A percentile compares a stretch with the other conserved stretches of the same genome.
Conservation (phyloP, 2,329 filamentous ascomycete genomes). For the Myotisia sp. region DNA sequence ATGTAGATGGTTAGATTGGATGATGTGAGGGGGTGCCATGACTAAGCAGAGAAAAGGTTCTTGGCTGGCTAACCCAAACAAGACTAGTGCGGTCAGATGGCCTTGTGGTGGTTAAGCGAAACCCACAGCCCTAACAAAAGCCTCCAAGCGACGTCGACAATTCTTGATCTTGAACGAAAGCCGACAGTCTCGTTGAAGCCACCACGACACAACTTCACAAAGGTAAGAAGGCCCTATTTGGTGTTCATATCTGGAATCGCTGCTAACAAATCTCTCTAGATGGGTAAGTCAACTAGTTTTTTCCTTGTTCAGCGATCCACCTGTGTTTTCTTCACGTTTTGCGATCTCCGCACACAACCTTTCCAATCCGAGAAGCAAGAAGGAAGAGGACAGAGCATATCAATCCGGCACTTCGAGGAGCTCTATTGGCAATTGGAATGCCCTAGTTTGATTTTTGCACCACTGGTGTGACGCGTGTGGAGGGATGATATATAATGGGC, state of each 20-base stretch:
- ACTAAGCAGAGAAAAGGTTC: too few species aligned
- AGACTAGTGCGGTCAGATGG: constrained; percentile 20
- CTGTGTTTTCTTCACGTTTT: too few species aligned
- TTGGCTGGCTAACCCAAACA: too few species aligned
- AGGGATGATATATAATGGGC: too few species aligned
- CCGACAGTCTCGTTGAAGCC: constrained; percentile 7
- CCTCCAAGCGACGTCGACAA: constrained; percentile 28
- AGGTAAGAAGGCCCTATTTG: constrained; percentile 29
- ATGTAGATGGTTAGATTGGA: neutral
- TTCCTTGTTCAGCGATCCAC: too few species aligned
- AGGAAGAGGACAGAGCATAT: too few species aligned
- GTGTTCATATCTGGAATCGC: constrained; percentile 14
- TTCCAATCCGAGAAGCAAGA: too few species aligned
- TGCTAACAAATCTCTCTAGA: constrained; percentile 30
- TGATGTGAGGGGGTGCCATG: neutral
- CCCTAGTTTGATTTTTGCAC: too few species aligned
- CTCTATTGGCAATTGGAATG: too few species aligned
- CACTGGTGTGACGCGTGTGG: too few species aligned
- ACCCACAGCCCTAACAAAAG: constrained; percentile 31
- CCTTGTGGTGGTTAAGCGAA: constrained; percentile 32
- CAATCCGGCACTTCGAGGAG: too few species aligned
- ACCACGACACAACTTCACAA: constrained; percentile 29
- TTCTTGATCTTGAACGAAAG: constrained; percentile 23
- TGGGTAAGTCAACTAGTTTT: constrained; percentile 57
- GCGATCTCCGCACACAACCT: too few species aligned